Percentiles rank a stretch among this genome's conserved stretches.
Conservation (phyloP, 1,284 basidiomycete genomes). For the Pseudomicrostroma phylloplanum region DNA sequence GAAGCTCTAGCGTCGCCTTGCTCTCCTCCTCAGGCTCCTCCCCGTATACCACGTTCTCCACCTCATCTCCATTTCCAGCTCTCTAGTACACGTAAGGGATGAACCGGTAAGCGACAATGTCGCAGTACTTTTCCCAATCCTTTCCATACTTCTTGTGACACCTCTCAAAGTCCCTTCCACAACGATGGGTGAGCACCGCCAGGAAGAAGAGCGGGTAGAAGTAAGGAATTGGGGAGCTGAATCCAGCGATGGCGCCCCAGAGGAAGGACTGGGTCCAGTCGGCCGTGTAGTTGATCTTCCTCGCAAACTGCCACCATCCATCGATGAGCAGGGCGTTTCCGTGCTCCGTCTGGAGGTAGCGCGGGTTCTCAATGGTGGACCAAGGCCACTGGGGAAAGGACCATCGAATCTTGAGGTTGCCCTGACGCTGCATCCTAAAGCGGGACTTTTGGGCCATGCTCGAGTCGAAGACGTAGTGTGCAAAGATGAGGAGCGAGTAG, state of each 20-base stretch:
- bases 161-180: conserved; percentile 52
- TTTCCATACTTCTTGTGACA: conserved; percentile 90
- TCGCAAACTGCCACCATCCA: conserved; percentile 74
- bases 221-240: conserved; percentile 80
- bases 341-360: conserved; percentile 86
- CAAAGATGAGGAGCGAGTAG: conserved; percentile 37
- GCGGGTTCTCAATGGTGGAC: conserved; percentile 78
- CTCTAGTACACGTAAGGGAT: conserved; percentile 34
- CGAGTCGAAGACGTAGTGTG: conserved; percentile 64
- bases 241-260: conserved; percentile 82
- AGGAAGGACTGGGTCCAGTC: conserved; percentile 72
- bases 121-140: conserved; percentile 76
- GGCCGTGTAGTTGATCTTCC: conserved; percentile 55
- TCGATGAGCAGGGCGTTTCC: conserved; percentile 80
- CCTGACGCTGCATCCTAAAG: conserved; percentile 88
- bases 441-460: conserved; percentile 95
- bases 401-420: conserved; percentile 70
- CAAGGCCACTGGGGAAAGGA: conserved; percentile 90
- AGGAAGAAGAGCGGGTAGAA: conserved; percentile 58
- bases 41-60: not conserved
- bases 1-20: not conserved
- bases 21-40: not conserved
- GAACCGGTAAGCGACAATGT: conserved; percentile 50
- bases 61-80: not conserved
- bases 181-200: conserved; percentile 43